Base-by-base conservation (phyloP, 225 moss, liverwort and hornwort genomes). In the Pseudisothecium myosuroides region DNA sequence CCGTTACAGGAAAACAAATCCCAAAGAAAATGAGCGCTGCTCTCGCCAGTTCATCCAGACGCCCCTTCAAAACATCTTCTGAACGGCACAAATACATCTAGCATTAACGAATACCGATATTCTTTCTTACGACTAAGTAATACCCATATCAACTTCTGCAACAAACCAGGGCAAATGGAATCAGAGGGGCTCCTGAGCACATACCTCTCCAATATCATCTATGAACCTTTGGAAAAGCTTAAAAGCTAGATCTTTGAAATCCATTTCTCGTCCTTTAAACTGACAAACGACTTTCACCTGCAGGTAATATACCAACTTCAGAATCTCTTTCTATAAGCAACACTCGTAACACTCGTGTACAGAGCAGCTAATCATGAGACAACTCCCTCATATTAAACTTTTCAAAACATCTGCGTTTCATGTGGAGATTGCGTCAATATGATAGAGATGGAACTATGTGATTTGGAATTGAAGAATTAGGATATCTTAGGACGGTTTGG, bases 221-320 rank as follows among this genome's bases (percentile, higher is more conserved):
- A 94, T 91, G 87, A 96, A 99, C 77, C 54, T 92, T 81, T 96
- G 94, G 84, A 99, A 99, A 84, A 99, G 91, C 89, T 97, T 97
- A 67, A 96, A 94, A 47, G 96, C 99, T 86, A 97, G 93, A 83
- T 97, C 99, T 85, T 97, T 99, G 88, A 99, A 99, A 85, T 99
- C 99, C 94, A 99, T 93, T 92, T 99, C 99, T 81, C 99, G 96
- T 73, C 99, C 99, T 92, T 99, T 99, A 72, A 99, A 99, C 90
- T 99, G 99, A 88, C 97, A 97, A 17, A 99, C 96, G 52, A 99
- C 97, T 93, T 99, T 99, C 86, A 99, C 98, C 98, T 98, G 94
- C 88, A 88, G 39, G 67, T 67, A 31, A 88, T 16, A 88, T 23
- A 83, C 65, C 79, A 89, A 19, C 47, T 73, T 83, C 78, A 89